Base-by-base conservation (phyloP, 2,329 filamentous ascomycete species). In the Trichoderma sp. region DNA sequence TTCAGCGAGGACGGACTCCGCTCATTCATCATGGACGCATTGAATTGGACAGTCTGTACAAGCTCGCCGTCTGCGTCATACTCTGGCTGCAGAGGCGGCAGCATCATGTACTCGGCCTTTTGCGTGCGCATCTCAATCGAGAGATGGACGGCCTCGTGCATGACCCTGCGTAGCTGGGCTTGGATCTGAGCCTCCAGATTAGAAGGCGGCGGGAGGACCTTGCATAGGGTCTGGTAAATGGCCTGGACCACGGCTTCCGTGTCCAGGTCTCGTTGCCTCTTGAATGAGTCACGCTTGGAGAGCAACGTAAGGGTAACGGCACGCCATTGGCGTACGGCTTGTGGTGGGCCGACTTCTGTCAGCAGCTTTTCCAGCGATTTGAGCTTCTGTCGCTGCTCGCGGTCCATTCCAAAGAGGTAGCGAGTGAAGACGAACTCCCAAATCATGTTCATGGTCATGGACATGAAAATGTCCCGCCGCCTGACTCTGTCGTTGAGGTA, bases 401-500 rank as follows among this genome's bases (percentile, higher is more conserved):
- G 90, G 80, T 99, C 96, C 94, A 99, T 97, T 77, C 96, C 96
- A 80, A 99, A 99, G 30, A 99, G 90, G 81, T 99, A 99, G 74
- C 96, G 91, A 9, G 95, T 98, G 80, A 99, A 99, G 80, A 99
- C 91, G 79, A 97, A 98, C 82, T 99, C 96, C 95, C 95, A 99
- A 66, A 99, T 91, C 94, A 99, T 98, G 73, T 93, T 96, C 95
- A 98, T 98, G 71, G 95, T 93, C 81, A 99, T 94, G 47, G 94
- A 96, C 94, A 98, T 98, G 86, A 99, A 98, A 72, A 98, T 91
- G 80, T 98, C 95, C 73, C 95, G 91, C 73, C 96, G 91, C 78
- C 89, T 91, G 70, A 98, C 92, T 51, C 97, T 93, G 80, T 99
- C 95, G 75, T 89, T 88, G 63, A 99, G 90, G 78, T 97, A 96